A percentile compares a stretch with the other conserved stretches of the same genome.
These are phyloP conservation scores for Plasmodium gonderi DNA, from an alignment of 169 alveolate genomes.

Conservation along the genomic window DNA sequence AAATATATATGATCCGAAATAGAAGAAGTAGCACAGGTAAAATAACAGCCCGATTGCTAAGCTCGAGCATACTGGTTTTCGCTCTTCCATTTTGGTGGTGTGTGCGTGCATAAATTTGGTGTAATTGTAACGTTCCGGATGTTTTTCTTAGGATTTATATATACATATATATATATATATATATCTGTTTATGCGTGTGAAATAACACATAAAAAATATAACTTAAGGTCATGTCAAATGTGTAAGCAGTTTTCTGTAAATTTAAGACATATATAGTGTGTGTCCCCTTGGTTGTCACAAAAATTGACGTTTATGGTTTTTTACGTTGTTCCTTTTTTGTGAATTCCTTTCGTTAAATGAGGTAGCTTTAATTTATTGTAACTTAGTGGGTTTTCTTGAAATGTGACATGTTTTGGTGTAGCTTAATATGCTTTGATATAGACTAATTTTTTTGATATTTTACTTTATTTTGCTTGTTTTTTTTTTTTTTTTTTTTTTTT, in stretches of 20 bases:
- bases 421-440: background rate
- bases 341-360: background rate
- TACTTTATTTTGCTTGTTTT: background rate
- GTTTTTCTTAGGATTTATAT: too few relatives aligned
- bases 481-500: too few relatives aligned
- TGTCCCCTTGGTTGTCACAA: too few relatives aligned
- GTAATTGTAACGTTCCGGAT: background rate
- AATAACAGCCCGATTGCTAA: background rate
- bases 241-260: too few relatives aligned
- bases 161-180: background rate
- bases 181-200: background rate
- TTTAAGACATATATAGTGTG: too few relatives aligned
- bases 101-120: background rate
- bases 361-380: too few relatives aligned
- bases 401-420: background rate
- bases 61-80: background rate
- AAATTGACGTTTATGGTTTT: background rate
- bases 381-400: too few relatives aligned
- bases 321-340: background rate
- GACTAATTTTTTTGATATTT: background rate
- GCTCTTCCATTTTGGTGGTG: slow-evolving; percentile 1
- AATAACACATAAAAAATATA: background rate
- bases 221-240: too few relatives aligned
- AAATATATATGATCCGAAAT: slow-evolving; percentile 2
- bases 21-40: slow-evolving; percentile 28